Evolutionary conservation across 1,139 yeast genomes (phyloP).

Genomic region (Blastobotrys persicus): DNA sequence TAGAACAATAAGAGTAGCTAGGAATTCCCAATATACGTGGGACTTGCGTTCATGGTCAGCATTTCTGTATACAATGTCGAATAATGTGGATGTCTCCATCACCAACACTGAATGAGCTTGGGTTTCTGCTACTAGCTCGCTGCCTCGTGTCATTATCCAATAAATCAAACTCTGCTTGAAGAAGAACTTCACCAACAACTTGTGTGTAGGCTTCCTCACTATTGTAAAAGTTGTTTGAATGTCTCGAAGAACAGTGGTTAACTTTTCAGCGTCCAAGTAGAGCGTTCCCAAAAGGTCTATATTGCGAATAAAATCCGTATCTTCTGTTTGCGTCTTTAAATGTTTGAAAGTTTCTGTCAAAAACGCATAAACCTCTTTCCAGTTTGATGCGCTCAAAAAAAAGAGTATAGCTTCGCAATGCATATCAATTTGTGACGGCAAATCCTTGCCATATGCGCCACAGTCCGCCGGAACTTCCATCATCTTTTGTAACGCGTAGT

Average conservation of each 20-base stretch:
- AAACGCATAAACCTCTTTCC: constrained; percentile 38
- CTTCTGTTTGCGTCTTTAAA: constrained; percentile 33
- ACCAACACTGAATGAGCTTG: constrained; percentile 30
- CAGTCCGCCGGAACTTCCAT: constrained; percentile 19
- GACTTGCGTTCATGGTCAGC: constrained; percentile 24
- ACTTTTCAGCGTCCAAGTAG: constrained; percentile 45
- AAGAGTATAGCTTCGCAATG: constrained; percentile 48
- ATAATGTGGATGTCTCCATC: constrained; percentile 20
- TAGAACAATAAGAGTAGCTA: constrained; percentile 36
- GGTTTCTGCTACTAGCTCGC: constrained; percentile 40
- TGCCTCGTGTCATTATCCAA: constrained; percentile 59
- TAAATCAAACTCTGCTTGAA: constrained; percentile 49
- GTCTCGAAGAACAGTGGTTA: constrained; percentile 43
- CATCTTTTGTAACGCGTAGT: constrained; percentile 28
- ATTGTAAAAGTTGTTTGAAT: constrained; percentile 41
- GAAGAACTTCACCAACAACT: constrained; percentile 51
- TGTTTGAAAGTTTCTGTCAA: constrained; percentile 28
- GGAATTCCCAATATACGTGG: constrained; percentile 30
- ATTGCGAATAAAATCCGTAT: constrained; percentile 42
- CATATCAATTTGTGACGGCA: constrained; percentile 45
- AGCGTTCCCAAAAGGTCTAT: constrained; percentile 52
- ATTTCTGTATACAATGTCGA: constrained; percentile 14
- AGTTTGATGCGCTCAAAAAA: constrained; percentile 56
- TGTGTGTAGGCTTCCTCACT: constrained; percentile 20
- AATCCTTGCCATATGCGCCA: constrained; percentile 9